Evolutionary conservation across 2,329 filamentous ascomycete species (phyloP), one percentile per base, ranked within the genome.

Genomic region (Penicillium sumatraense): DNA sequence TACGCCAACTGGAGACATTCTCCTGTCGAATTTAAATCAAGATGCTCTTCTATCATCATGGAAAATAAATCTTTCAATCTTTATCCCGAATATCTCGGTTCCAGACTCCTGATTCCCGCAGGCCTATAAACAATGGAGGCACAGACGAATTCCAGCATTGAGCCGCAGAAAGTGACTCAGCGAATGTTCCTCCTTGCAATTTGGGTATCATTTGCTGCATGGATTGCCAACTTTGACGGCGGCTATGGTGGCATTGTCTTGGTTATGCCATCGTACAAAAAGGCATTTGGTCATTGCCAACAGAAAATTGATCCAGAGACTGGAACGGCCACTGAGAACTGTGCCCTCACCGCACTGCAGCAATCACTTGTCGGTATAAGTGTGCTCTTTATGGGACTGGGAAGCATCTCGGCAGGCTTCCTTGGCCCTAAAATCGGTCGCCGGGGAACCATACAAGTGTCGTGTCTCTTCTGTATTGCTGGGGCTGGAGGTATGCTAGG

Each of bases 361-460:
- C 63, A 65, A 41, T 62, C 59, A 8, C 51, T 65, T 10, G 55
- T 64, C 8, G 54, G 54, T 23, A 16, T 64, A 35, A 57, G 49
- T 23, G 33, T 57, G 7, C 58, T 66, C 14, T 66, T 64, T 48
- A 53, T 60, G 24, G 60, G 42, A 14, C 11, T 66, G 11, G 63
- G 63, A 3, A 49, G 57, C 18, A 36, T 27, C 3, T 13, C 51
- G 6, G 47, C 57, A 8, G 57, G 59, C 13, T 8, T 60, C 14
- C 14, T 49, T 14, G 54, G 50, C 14, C 36, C 47, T 11, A 57
- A 50, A 18, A 16, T 61, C 16, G 59, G 59, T 33, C 57, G 57
- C 42, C 40, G 44, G 23, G 35, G 53, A 2, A 51, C 57, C 21
- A 56, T 61, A 8, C 59, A 61, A 40, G 16, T 61, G 8, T 57